phyloP scores from a whole-genome alignment of 148 eudicot species.

The Amaranthus cruentus region DNA sequence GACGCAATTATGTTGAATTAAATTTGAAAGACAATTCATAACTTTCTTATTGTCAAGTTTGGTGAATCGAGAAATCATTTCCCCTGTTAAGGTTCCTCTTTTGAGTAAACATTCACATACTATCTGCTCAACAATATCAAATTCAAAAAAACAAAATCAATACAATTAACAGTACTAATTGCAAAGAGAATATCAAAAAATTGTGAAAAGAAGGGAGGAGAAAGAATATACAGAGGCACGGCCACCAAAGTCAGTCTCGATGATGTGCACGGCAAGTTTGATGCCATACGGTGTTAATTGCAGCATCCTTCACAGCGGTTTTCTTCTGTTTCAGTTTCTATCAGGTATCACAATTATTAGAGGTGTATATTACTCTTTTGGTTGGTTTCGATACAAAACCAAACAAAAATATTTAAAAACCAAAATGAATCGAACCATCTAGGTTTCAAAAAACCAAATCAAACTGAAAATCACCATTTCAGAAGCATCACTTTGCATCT shows the following conservation, averaged over 20 bases:
- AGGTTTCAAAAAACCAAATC: no score
- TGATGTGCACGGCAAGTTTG: conserved; percentile 64
- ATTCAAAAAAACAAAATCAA: conserved; percentile 3
- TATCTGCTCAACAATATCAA: conserved; percentile 48
- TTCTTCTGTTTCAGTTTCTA: background rate
- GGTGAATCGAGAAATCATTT: conserved; percentile 38
- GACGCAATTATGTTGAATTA: conserved; percentile 88
- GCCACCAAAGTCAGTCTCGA: conserved; percentile 63
- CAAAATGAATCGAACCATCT: no score
- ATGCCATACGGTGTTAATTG: conserved; percentile 49
- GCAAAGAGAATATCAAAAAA: background rate
- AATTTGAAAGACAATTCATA: conserved; percentile 47
- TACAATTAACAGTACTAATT: background rate
- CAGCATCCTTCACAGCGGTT: conserved; percentile 10
- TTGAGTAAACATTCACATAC: conserved; percentile 77
- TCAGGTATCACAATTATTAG: no score
- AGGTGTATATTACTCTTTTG: no score
- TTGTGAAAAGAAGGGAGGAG: conserved; percentile 3
- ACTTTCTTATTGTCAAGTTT: conserved; percentile 46
- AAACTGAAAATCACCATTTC: no score
- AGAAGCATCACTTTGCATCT: no score
- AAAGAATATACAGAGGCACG: conserved; percentile 48
- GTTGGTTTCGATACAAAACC: no score
- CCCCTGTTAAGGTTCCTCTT: conserved; percentile 54
- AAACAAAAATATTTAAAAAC: no score